These are phyloP conservation scores for Tricharina praecox DNA, from an alignment of 495 filamentous ascomycete genomes.

Conservation along the genomic window DNA sequence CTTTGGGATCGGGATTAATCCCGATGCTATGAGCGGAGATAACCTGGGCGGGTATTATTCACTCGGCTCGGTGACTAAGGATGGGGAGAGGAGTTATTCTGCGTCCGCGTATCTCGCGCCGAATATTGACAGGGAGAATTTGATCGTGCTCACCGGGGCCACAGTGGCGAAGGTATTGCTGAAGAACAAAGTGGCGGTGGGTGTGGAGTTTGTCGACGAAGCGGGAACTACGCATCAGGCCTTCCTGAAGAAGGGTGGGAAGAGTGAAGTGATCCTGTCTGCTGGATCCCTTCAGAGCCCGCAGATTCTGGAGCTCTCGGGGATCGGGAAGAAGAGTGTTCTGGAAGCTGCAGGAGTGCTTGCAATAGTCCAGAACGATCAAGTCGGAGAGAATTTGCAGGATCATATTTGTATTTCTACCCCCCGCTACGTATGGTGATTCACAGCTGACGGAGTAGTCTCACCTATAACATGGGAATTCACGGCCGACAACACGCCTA, in stretches of 20 bases:
- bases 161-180: constrained; percentile 19
- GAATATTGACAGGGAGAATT: constrained; percentile 18
- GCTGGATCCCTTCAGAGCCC: constrained; percentile 35
- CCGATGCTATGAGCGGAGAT: constrained; percentile 10
- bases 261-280: constrained; percentile 34
- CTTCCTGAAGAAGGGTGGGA: constrained; percentile 14
- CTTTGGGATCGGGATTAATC: constrained; percentile 13
- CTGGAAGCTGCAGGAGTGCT: constrained; percentile 30
- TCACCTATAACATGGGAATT: neutral
- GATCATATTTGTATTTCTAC: constrained; percentile 30
- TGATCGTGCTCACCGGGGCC: constrained; percentile 15
- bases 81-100: neutral
- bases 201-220: constrained; percentile 20
- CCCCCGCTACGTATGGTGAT: neutral
- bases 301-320: constrained; percentile 39
- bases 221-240: constrained; percentile 8
- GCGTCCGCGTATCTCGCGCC: constrained; percentile 24
- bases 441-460: neutral
- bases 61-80: neutral
- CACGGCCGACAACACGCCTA: neutral
- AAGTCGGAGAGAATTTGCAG: constrained; percentile 35
- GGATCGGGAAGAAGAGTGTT: constrained; percentile 31
- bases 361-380: constrained; percentile 30
- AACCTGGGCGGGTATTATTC: neutral
- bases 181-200: constrained; percentile 13